phyloP scores from a whole-genome alignment of 176 grass and related monocot species.

The Poa annua region DNA sequence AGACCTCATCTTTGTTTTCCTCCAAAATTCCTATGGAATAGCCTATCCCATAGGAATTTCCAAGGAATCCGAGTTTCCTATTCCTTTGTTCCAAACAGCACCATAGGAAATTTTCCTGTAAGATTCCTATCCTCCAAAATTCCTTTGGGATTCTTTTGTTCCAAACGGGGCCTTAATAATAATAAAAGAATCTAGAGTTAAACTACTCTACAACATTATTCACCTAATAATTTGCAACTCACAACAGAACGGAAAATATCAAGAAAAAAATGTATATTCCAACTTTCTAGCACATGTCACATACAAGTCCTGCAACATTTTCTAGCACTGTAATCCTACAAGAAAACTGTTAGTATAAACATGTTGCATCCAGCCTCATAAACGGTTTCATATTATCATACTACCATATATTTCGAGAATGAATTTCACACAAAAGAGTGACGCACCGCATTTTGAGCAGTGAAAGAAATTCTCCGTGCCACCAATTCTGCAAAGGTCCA shows the following conservation, averaged over 20 bases:
- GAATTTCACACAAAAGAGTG: not conserved
- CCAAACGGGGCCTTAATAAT: too few relatives aligned
- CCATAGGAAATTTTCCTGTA: too few relatives aligned
- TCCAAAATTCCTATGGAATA: too few relatives aligned
- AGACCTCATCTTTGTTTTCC: too few relatives aligned
- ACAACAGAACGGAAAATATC: not conserved
- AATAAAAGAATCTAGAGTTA: not conserved
- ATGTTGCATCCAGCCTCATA: not conserved
- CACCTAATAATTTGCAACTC: constrained; percentile 16
- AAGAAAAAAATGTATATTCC: not conserved
- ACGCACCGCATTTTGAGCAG: constrained; percentile 75
- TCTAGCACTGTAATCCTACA: not conserved
- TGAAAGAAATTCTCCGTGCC: constrained; percentile 92
- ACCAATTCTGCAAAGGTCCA: constrained; percentile 67
- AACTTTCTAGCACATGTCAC: constrained; percentile 16
- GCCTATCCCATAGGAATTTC: too few relatives aligned
- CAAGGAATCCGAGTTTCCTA: too few relatives aligned
- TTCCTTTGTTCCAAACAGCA: too few relatives aligned
- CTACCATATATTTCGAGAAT: not conserved
- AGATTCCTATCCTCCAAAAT: too few relatives aligned
- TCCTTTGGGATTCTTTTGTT: too few relatives aligned
- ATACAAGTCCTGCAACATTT: not conserved
- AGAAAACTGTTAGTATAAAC: not conserved
- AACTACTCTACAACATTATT: constrained; percentile 1
- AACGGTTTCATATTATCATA: not conserved